Conservation (phyloP, 2,329 filamentous ascomycete genomes). For the Clarireedia paspali region DNA sequence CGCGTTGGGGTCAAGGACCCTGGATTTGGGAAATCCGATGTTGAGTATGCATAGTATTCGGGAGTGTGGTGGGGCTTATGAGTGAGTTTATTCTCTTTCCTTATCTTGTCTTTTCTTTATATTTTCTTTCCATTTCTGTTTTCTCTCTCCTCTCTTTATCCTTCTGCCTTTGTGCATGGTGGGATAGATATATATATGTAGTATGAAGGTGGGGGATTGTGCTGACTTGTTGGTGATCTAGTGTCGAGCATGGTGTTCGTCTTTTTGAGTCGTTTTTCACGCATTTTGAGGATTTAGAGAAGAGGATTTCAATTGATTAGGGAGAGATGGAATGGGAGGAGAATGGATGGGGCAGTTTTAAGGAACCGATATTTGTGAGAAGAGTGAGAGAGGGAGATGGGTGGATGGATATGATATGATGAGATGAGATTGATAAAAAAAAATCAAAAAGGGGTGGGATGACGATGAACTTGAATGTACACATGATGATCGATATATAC, state of each 20-base stretch:
- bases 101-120: not conserved
- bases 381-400: not conserved
- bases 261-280: conserved; percentile 84
- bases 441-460: no score
- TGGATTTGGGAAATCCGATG: conserved; percentile 80
- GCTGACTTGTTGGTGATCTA: conserved; percentile 59
- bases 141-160: no score
- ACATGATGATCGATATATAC: no score
- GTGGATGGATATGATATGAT: not conserved
- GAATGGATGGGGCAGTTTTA: not conserved
- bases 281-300: conserved; percentile 73
- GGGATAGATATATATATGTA: no score
- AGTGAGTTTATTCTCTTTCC: conserved; percentile 65
- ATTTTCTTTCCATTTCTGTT: no score
- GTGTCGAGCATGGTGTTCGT: conserved; percentile 77
- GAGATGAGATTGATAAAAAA: no score
- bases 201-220: no score
- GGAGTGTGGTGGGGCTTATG: conserved; percentile 80
- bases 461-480: no score
- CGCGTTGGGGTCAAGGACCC: conserved; percentile 74
- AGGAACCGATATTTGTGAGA: not conserved
- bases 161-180: no score
- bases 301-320: conserved; percentile 6
- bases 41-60: conserved; percentile 92
- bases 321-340: not conserved